Conservation (phyloP, 2,329 filamentous ascomycete species). For the Blumeria graminis region DNA sequence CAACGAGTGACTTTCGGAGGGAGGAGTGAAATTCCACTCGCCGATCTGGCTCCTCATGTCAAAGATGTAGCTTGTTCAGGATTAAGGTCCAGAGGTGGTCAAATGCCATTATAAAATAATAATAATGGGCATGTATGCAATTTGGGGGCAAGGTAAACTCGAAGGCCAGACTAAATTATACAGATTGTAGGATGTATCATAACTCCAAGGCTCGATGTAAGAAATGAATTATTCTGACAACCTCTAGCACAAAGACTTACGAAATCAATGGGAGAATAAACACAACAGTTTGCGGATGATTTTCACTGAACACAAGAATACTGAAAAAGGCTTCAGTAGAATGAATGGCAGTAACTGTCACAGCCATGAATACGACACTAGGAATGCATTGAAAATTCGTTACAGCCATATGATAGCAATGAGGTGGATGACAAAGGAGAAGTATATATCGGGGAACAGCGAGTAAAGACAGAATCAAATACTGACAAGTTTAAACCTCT, state of each 20-base stretch:
- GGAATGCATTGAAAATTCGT: no score
- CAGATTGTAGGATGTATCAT: not conserved
- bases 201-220: not conserved
- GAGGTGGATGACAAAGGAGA: no score
- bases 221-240: not conserved
- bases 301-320: no score
- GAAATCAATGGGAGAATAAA: not conserved
- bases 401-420: no score
- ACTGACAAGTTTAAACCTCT: no score
- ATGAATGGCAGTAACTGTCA: no score
- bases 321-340: no score
- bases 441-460: no score
- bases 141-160: not conserved
- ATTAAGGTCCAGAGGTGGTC: not conserved
- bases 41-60: not conserved
- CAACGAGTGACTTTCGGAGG: not conserved
- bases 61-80: not conserved
- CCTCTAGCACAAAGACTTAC: not conserved
- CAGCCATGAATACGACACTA: no score
- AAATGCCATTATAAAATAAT: not conserved
- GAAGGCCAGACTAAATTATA: not conserved
- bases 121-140: not conserved
- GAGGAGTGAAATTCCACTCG: not conserved
- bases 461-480: no score
- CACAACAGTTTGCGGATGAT: no score